phyloP scores from a whole-genome alignment of 2,329 filamentous ascomycete species.

The Pestalotiopsis sp. region DNA sequence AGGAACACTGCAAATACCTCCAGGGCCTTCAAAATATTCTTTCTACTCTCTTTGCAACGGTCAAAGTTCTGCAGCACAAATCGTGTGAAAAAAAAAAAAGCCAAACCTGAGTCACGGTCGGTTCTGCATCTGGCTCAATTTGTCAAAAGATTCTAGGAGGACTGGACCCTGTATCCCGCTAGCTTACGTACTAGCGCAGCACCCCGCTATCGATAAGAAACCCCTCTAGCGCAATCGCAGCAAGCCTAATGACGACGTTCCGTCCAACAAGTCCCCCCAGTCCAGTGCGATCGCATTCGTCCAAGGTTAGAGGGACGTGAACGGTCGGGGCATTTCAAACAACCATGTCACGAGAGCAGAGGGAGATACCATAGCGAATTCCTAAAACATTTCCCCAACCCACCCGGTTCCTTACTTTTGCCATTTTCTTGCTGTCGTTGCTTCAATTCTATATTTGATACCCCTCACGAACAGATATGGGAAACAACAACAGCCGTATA shows the following conservation, averaged over 20 bases:
- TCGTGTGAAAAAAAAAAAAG: no score
- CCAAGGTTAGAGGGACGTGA: neutral
- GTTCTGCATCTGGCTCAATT: no score
- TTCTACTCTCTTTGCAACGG: no score
- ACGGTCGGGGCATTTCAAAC: neutral
- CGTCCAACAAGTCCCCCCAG: neutral
- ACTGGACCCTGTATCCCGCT: neutral
- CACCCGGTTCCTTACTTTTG: neutral
- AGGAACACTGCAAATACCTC: no score
- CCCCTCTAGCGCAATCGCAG: no score
- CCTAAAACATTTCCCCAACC: neutral
- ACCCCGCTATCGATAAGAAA: slow-evolving; percentile 12
- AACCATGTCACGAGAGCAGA: neutral
- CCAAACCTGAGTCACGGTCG: no score
- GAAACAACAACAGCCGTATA: slow-evolving; percentile 58
- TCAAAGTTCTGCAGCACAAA: no score
- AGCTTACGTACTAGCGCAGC: neutral
- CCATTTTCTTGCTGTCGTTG: neutral
- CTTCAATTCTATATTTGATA: neutral
- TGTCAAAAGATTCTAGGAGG: neutral
- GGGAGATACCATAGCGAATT: neutral
- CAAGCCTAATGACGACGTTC: neutral
- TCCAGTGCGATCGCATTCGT: neutral
- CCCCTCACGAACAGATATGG: slow-evolving; percentile 41
- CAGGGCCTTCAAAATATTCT: no score